Conservation (phyloP, 495 filamentous ascomycete genomes). For the Immersiella caudata region DNA sequence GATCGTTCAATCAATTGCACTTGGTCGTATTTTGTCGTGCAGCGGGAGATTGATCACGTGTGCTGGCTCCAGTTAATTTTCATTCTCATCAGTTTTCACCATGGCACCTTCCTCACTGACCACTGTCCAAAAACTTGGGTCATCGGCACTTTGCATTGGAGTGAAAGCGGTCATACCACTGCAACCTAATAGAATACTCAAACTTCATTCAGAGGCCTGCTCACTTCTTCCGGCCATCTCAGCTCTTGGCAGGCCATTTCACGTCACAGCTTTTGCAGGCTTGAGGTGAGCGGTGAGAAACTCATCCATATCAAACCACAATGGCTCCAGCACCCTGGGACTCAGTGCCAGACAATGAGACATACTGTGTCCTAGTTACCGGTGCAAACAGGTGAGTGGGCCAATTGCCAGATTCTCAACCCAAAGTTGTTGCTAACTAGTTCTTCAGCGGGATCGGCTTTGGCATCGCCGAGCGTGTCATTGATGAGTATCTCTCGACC, state of each 20-base stretch:
- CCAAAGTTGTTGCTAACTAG: slow-evolving; percentile 27
- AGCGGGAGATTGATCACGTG: not conserved
- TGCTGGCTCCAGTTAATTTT: not conserved
- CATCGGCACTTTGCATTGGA: not conserved
- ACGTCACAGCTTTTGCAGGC: not conserved
- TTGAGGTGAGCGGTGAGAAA: not conserved
- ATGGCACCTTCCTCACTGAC: not conserved
- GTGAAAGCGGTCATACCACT: not conserved
- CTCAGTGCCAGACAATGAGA: slow-evolving; percentile 47
- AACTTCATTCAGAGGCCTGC: no score
- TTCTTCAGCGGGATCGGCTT: slow-evolving; percentile 82
- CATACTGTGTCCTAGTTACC: slow-evolving; percentile 63
- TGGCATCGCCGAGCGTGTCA: slow-evolving; percentile 81
- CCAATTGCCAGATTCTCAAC: slow-evolving; percentile 3
- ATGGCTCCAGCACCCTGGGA: slow-evolving; percentile 58
- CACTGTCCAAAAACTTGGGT: no score
- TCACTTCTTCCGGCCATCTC: not conserved
- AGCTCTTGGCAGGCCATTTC: not conserved
- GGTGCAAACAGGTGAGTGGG: slow-evolving; percentile 70
- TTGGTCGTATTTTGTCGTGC: not conserved
- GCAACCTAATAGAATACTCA: no score
- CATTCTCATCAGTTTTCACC: not conserved
- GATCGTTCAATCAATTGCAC: not conserved
- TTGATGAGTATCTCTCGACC: slow-evolving; percentile 82
- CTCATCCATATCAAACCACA: not conserved